Evolutionary conservation across 345 rosid species (phyloP).

Genomic region (Ceriops decandra): DNA sequence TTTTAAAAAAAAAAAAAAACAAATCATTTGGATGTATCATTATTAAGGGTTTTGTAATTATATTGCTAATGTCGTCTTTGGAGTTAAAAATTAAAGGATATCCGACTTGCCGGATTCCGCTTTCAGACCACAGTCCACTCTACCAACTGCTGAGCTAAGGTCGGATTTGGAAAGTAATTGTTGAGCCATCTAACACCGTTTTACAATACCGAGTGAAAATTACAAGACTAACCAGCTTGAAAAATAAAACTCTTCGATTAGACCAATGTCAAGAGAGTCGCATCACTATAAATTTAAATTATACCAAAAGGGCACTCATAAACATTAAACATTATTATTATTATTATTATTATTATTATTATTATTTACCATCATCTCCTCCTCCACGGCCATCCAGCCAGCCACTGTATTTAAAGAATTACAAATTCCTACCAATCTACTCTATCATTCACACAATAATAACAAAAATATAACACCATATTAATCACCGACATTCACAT

Average conservation of each 20-base stretch:
- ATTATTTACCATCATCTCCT: background rate
- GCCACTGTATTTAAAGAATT: background rate
- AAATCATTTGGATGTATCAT: too few species aligned
- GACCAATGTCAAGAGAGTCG: slow-evolving; percentile 17
- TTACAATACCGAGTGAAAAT: background rate
- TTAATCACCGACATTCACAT: slow-evolving; percentile 37
- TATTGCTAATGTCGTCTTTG: too few species aligned
- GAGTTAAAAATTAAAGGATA: too few species aligned
- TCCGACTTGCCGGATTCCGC: slow-evolving; percentile 41
- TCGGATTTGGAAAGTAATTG: slow-evolving; percentile 23
- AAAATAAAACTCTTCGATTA: slow-evolving; percentile 16
- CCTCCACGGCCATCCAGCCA: slow-evolving; percentile 13
- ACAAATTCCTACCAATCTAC: slow-evolving; percentile 10
- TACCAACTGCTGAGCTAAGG: slow-evolving; percentile 99
- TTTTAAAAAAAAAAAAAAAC: too few species aligned
- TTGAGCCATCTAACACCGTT: too few species aligned
- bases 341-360: too few species aligned
- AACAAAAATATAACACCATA: background rate
- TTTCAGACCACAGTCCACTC: slow-evolving; percentile 90
- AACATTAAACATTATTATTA: slow-evolving; percentile 8
- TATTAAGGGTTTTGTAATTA: too few species aligned
- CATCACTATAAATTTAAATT: slow-evolving; percentile 10
- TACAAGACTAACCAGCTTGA: too few species aligned
- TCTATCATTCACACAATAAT: slow-evolving; percentile 29
- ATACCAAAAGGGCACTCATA: slow-evolving; percentile 3